Evolutionary conservation across 805 yeast species (phyloP).

Genomic region (Candida arabinofermentans): DNA sequence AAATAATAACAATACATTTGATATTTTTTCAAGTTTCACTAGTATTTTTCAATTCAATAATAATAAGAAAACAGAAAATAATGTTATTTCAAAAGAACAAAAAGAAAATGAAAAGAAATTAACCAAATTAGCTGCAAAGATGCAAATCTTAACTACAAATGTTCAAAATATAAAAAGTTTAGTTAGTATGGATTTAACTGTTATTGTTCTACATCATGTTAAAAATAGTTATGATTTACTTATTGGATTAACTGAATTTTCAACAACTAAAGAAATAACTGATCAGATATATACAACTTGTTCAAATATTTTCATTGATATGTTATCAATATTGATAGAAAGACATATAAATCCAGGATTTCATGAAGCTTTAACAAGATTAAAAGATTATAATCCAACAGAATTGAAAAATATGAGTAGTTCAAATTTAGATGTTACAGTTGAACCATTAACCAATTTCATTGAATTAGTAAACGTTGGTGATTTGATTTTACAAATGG

Average conservation of each 20-base stretch:
- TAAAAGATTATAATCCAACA: conserved; percentile 68
- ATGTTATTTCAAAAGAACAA: too few relatives aligned
- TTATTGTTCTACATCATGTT: conserved; percentile 66
- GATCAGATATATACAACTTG: conserved; percentile 31
- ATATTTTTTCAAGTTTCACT: conserved; percentile 59
- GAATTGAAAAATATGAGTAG: conserved; percentile 18
- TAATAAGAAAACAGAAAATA: conserved; percentile 21
- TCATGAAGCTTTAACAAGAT: conserved; percentile 66
- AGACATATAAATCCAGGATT: conserved; percentile 86
- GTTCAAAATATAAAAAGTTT: conserved; percentile 71
- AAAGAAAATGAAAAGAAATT: conserved; percentile 24
- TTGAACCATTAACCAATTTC: conserved; percentile 84
- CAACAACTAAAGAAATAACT: conserved; percentile 28
- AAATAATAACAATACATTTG: conserved; percentile 32
- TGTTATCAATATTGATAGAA: conserved; percentile 58
- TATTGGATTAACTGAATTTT: conserved; percentile 36
- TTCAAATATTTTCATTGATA: conserved; percentile 65
- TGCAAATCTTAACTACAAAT: conserved; percentile 71
- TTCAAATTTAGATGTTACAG: conserved; percentile 31
- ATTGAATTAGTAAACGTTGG: conserved; percentile 91
- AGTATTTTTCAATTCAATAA: conserved; percentile 49
- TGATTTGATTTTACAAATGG: conserved; percentile 88
- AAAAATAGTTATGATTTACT: conserved; percentile 60
- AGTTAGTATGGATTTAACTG: conserved; percentile 76
- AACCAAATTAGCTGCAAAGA: conserved; percentile 74